Conservation (phyloP, 2,329 filamentous ascomycete genomes). For the Fusarium hostae region DNA sequence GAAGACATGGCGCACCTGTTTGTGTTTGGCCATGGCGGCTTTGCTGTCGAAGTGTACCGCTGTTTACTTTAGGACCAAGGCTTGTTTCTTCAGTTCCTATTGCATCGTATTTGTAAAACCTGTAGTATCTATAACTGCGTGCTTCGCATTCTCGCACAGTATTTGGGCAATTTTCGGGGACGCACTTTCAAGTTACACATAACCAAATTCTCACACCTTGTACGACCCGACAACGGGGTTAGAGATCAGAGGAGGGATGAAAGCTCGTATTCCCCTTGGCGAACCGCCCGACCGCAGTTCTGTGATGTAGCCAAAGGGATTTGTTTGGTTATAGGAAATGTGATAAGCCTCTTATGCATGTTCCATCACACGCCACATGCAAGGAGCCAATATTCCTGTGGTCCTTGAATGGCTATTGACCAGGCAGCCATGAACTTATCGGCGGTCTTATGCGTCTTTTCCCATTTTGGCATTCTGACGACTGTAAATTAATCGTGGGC, state of each 20-base stretch:
- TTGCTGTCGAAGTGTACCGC: neutral
- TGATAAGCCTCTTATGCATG: neutral
- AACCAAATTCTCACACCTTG: neutral
- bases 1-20: neutral
- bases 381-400: neutral
- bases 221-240: neutral
- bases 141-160: neutral
- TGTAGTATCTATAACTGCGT: neutral
- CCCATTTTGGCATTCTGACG: neutral
- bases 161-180: neutral
- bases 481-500: neutral
- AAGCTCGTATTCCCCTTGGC: neutral
- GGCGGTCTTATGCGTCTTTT: neutral
- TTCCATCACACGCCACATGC: neutral
- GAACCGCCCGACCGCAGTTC: neutral
- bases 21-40: neutral
- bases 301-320: neutral
- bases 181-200: neutral
- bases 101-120: neutral
- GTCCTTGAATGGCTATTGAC: neutral
- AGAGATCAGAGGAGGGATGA: neutral
- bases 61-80: too few relatives aligned
- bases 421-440: neutral
- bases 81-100: neutral
- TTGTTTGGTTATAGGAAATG: neutral